These are phyloP conservation scores for Porcisia hertigi DNA, from an alignment of 208 protist species.

Conservation along the genomic window DNA sequence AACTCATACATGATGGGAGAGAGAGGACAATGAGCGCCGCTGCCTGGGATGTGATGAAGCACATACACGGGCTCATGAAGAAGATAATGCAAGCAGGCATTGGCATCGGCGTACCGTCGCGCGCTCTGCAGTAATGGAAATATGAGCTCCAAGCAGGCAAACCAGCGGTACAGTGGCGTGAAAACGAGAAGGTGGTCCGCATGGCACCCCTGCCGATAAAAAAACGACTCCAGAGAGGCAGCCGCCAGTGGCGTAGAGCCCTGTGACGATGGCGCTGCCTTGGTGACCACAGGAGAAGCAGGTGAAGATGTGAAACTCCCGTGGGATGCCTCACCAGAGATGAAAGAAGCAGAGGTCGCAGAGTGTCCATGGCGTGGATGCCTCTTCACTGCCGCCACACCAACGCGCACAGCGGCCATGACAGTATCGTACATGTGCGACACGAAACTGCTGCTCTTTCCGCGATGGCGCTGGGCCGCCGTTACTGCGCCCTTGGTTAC, in stretches of 20 bases:
- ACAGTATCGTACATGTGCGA: slow-evolving; percentile 24
- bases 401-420: slow-evolving; percentile 20
- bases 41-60: slow-evolving; percentile 27
- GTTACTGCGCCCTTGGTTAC: slow-evolving; percentile 25
- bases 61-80: slow-evolving; percentile 58
- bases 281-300: neutral
- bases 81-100: slow-evolving; percentile 56
- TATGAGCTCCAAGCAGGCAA: slow-evolving; percentile 64
- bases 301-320: neutral
- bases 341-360: neutral
- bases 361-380: slow-evolving; percentile 7
- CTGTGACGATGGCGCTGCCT: neutral
- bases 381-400: slow-evolving; percentile 26
- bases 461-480: slow-evolving; percentile 29
- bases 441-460: slow-evolving; percentile 23
- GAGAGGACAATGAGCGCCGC: neutral
- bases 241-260: neutral
- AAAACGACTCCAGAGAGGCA: slow-evolving; percentile 22
- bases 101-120: slow-evolving; percentile 61
- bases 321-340: neutral
- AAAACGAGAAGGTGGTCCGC: slow-evolving; percentile 72
- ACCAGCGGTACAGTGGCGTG: slow-evolving; percentile 74
- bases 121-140: slow-evolving; percentile 54
- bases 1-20: slow-evolving; percentile 41
- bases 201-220: slow-evolving; percentile 45